Evolutionary conservation across 345 rosid species (phyloP), one percentile per base, ranked within the genome.

Genomic region (Eucalyptus pauciflora): DNA sequence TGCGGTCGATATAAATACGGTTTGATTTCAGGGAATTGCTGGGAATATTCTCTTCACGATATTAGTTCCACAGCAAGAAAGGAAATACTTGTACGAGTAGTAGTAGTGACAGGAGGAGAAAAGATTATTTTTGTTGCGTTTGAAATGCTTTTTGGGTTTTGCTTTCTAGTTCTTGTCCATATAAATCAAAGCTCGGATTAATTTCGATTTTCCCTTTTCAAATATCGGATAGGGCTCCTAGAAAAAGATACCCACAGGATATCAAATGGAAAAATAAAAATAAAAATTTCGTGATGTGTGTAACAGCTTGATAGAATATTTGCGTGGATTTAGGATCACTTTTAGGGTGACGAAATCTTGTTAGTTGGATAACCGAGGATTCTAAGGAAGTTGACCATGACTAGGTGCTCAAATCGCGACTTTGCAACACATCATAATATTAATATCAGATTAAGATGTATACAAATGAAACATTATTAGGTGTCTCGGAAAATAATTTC

Each of bases 71-170:
- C 46, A 2, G 12, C 27, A 10, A 3, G 8, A 37, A 37, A 37
- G 83, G 83, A 37, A 37, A 76, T 20, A 76, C 83, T 20, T 76
- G 83, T 37, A 76, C 83, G 83, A 76, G 48, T 20, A 37, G 48
- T 18, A 71, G 81, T 76, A 10, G 83, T 37, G 1, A 2, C 0
- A 0, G 16, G 0, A 60, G 69, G n/a, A 29, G 83, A 37, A 18
- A 37, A 37, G 14, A 76, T 76, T 20, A 37, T 20, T 22, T 71
- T 22, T 76, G 48, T 76, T 76, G 83, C 83, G 83, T 76, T 76
- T 76, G 48, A 37, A 41, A 76, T 37, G 83, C 27, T 64, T 64
- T 56, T 24, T 56, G 62, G 76, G 41, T n/a, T 14, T n/a, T n/a
- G 37, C 76, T n/a, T n/a, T 25, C 37, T 5, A 5, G 13, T 71